A percentile compares a stretch with the other conserved stretches of the same genome.
phyloP scores from a whole-genome alignment of 495 filamentous ascomycete species.

The Aspergillus saccharolyticus region DNA sequence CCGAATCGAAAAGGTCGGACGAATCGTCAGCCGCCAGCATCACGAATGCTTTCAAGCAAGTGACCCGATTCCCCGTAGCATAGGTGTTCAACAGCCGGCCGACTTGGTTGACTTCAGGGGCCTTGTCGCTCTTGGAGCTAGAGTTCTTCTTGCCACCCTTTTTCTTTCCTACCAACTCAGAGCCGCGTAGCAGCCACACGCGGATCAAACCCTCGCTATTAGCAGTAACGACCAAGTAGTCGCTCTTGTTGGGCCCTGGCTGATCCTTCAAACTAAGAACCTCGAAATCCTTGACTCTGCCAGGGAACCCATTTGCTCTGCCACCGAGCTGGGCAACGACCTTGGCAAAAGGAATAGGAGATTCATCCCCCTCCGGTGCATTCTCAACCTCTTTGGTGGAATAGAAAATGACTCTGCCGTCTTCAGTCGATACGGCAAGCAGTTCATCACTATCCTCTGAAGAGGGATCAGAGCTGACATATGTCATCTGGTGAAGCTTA shows the following conservation, averaged over 20 bases:
- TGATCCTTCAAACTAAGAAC: slow-evolving; percentile 47
- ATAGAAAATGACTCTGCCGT: slow-evolving; percentile 84
- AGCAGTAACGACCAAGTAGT: slow-evolving; percentile 62
- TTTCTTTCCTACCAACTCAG: slow-evolving; percentile 25
- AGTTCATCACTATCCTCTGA: slow-evolving; percentile 45
- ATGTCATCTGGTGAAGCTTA: slow-evolving; percentile 79
- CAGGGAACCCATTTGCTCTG: slow-evolving; percentile 54
- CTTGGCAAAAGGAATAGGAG: slow-evolving; percentile 44
- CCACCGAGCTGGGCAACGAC: slow-evolving; percentile 77
- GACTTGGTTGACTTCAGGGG: slow-evolving; percentile 39
- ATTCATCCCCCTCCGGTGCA: slow-evolving; percentile 28
- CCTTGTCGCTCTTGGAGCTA: slow-evolving; percentile 35
- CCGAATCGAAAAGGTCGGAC: slow-evolving; percentile 30
- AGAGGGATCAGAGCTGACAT: slow-evolving; percentile 48
- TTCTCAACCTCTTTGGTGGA: slow-evolving; percentile 49
- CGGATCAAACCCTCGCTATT: slow-evolving; percentile 79
- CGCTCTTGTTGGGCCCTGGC: slow-evolving; percentile 28
- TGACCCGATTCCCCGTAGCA: slow-evolving; percentile 83
- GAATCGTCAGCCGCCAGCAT: slow-evolving; percentile 54
- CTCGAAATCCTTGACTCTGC: slow-evolving; percentile 85
- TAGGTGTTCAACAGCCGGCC: slow-evolving; percentile 73
- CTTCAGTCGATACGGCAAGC: slow-evolving; percentile 83
- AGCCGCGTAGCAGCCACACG: slow-evolving; percentile 58
- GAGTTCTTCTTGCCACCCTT: slow-evolving; percentile 15
- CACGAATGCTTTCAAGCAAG: slow-evolving; percentile 78